Evolutionary conservation across 805 yeast species (phyloP).

Genomic region (Ogataea pilisensis): DNA sequence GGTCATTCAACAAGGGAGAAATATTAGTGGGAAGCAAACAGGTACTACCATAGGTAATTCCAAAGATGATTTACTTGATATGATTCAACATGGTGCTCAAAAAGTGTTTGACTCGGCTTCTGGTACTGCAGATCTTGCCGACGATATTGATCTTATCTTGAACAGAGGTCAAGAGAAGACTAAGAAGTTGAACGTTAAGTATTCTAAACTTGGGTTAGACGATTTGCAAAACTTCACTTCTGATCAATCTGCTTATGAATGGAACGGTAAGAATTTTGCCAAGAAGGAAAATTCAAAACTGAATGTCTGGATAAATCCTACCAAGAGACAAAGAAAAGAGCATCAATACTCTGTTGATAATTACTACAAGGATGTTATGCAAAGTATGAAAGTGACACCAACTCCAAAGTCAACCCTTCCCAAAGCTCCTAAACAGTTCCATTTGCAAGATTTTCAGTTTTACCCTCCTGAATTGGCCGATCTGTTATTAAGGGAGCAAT

Average conservation of each 20-base stretch:
- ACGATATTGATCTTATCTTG: constrained; percentile 81
- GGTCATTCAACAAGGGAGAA: constrained; percentile 90
- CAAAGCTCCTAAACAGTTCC: constrained; percentile 60
- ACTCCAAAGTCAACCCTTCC: constrained; percentile 37
- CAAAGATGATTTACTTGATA: constrained; percentile 83
- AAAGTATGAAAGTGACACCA: constrained; percentile 35
- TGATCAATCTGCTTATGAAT: constrained; percentile 82
- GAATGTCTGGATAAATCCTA: constrained; percentile 67
- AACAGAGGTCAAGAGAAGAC: constrained; percentile 81
- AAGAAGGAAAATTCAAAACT: constrained; percentile 42
- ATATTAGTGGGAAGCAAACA: constrained; percentile 39
- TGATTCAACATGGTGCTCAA: constrained; percentile 97
- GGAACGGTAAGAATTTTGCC: constrained; percentile 91
- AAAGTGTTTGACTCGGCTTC: constrained; percentile 61
- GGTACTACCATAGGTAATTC: constrained; percentile 45
- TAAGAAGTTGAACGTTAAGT: constrained; percentile 70
- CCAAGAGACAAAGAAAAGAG: constrained; percentile 72
- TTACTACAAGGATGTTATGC: constrained; percentile 67
- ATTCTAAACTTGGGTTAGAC: constrained; percentile 82
- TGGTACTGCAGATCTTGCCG: constrained; percentile 35
- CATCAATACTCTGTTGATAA: constrained; percentile 75
- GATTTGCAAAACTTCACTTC: constrained; percentile 89
- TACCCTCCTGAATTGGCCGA: constrained; percentile 51
- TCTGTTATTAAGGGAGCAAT: constrained; percentile 59
- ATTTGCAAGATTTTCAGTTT: constrained; percentile 72